Evolutionary conservation across 306 rosid species (phyloP).

Genomic region (Sechiopsis laciniata): DNA sequence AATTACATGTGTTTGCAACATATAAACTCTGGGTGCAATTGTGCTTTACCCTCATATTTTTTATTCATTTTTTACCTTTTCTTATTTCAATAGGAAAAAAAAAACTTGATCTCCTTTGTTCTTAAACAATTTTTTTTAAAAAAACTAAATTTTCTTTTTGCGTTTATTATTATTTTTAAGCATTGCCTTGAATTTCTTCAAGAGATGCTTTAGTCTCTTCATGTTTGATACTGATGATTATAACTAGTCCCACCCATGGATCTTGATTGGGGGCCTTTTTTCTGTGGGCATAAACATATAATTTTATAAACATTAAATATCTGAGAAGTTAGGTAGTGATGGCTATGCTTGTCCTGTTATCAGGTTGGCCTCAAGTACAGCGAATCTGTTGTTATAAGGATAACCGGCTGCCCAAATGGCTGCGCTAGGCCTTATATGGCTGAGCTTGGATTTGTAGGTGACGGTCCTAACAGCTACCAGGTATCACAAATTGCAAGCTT

Average conservation of each 20-base stretch:
- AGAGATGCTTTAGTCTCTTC: neutral
- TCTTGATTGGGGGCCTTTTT: neutral
- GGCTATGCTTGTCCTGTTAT: constrained; percentile 18
- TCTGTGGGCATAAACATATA: neutral
- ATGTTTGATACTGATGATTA: neutral
- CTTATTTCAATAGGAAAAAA: neutral
- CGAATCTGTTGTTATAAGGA: constrained; percentile 79
- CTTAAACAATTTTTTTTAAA: neutral
- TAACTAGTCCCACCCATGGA: too few relatives aligned
- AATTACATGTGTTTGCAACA: neutral
- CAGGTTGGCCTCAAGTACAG: constrained; percentile 91
- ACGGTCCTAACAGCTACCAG: constrained; percentile 98
- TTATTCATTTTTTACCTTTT: neutral
- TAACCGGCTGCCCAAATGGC: constrained; percentile 95
- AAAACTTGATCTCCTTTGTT: neutral
- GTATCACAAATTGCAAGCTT: constrained; percentile 37
- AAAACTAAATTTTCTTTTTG: too few relatives aligned
- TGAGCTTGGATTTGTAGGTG: constrained; percentile 95
- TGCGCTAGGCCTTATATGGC: constrained; percentile 99
- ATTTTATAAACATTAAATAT: constrained; percentile 9
- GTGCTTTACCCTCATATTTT: neutral
- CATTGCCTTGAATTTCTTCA: neutral
- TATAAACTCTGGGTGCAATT: neutral
- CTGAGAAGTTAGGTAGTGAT: constrained; percentile 14
- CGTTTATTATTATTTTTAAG: too few relatives aligned